Conservation (phyloP, 768 basidiomycete genomes). For the Phylloporus sp. region DNA sequence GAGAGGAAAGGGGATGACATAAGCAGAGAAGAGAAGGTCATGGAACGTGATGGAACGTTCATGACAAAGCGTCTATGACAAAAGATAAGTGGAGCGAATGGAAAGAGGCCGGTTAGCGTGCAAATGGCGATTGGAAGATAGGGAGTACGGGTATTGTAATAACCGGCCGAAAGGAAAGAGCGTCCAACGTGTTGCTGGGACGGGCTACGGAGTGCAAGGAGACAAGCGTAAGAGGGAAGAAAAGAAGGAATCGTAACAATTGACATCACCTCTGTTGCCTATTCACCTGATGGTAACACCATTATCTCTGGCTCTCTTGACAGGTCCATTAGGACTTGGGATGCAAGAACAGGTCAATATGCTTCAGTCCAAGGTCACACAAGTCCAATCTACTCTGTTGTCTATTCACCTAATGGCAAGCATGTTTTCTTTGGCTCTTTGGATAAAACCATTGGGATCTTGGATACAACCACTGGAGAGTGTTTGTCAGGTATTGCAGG, state of each 20-base stretch:
- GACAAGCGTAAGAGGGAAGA: no score
- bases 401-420: constrained; percentile 19
- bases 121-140: no score
- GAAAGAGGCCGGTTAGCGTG: no score
- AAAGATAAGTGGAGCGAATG: no score
- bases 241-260: no score
- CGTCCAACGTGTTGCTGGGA: no score
- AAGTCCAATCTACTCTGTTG: background rate
- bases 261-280: constrained; percentile 9
- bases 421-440: constrained; percentile 15
- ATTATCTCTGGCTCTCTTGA: constrained; percentile 17
- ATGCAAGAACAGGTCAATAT: constrained; percentile 3
- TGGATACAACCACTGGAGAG: constrained; percentile 7
- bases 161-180: no score
- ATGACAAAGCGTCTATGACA: no score
- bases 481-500: background rate
- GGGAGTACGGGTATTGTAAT: no score
- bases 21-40: no score
- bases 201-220: no score
- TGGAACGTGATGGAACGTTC: no score
- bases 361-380: background rate
- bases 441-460: constrained; percentile 2
- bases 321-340: constrained; percentile 14
- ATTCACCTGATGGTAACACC: constrained; percentile 15
- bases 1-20: background rate